Base-by-base conservation (phyloP, 2,329 filamentous ascomycete genomes). In the Zymoseptoria crescenta region DNA sequence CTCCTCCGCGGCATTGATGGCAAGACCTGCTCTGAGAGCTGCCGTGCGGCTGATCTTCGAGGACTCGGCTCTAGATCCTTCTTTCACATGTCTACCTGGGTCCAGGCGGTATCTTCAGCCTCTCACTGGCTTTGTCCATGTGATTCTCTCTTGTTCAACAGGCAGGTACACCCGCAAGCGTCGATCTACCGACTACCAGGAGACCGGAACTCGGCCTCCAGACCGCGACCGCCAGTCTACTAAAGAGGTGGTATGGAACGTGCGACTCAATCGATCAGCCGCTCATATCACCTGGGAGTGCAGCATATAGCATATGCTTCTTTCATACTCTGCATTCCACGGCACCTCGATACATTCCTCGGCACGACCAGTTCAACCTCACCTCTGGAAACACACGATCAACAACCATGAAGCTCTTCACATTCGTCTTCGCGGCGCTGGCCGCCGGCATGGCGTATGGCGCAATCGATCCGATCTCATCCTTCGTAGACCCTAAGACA, bases 401-500 rank as follows among this genome's bases (percentile, higher is more conserved):
- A 56, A 63, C 52, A 56, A 63, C 29, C 53, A 69, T 69, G 67
- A 69, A 59, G 62, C 63, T 56, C 53, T 56, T 66, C 52, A 59
- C 58, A 16, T 55, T 64, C 16, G 58, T 60, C 59, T 65, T 68
- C 49, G 65, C 64, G 50, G 61, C 63, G 13, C 54, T 61, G 19
- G 55, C 60, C 35, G 56, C 62, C 30, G 56, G 61, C 51, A 58
- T 58, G 49, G 57, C 60, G 35, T 62, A 63, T n/a, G 52, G 52
- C 35, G 49, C 27, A 29, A 54, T 29, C 62, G 62, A 60, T 53
- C 64, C 67, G 30, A 57, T 61, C 35, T 62, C 64, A 1, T 59
- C 65, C 52, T 70, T 69, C 57, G 60, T 63, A 29, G 68, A 70
- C 55, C 64, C 65, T 10, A 60, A 60, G 19, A 68, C 69, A 21